Percentiles rank a stretch among this genome's conserved stretches.
phyloP scores from a whole-genome alignment of 140 eudicot species.

The Eryngium alpinum region DNA sequence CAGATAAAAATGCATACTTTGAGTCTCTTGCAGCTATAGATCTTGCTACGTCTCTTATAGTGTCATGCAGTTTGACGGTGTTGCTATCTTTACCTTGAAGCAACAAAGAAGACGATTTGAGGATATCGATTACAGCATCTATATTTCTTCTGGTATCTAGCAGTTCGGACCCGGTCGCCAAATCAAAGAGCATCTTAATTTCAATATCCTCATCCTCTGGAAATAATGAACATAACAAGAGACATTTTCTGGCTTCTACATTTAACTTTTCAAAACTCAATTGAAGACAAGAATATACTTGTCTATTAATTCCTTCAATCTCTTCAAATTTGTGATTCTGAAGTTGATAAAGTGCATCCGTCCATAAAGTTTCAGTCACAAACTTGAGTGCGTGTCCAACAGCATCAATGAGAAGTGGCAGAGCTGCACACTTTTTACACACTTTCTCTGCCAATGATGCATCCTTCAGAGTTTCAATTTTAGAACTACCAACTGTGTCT shows the following conservation, averaged over 20 bases:
- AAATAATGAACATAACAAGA: constrained; percentile 15
- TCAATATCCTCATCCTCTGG: constrained; percentile 1
- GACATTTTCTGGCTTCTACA: background rate
- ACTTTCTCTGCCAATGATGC: background rate
- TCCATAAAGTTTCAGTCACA: background rate
- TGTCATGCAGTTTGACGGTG: constrained; percentile 1
- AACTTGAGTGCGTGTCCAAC: constrained; percentile 13
- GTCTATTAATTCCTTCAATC: background rate
- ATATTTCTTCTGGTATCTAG: background rate
- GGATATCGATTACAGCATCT: background rate
- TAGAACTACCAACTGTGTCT: background rate
- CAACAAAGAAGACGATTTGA: constrained; percentile 10
- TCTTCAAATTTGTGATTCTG: background rate
- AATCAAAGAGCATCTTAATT: background rate
- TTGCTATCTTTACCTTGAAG: background rate
- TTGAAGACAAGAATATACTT: background rate
- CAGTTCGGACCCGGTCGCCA: too few relatives aligned
- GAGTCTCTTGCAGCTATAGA: background rate
- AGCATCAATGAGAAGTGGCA: constrained; percentile 13
- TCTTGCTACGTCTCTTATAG: background rate
- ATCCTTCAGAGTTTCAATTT: background rate
- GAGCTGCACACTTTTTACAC: constrained; percentile 3
- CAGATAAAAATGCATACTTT: background rate
- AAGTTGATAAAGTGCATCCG: background rate
- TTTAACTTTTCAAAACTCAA: constrained; percentile 11